Evolutionary conservation across 176 grass and related monocot species (phyloP).

Genomic region (Raddia guianensis): DNA sequence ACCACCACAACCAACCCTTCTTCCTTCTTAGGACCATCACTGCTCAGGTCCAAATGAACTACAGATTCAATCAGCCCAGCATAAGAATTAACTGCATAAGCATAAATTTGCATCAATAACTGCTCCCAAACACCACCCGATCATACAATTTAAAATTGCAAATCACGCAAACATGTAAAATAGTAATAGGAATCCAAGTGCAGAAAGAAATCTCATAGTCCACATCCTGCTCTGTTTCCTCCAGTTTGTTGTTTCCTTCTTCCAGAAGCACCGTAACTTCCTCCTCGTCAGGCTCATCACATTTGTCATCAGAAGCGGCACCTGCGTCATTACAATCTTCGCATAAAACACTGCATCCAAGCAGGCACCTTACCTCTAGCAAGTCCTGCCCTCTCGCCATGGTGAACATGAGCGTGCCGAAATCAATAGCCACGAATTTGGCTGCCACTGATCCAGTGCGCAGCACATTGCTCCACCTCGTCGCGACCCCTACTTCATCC

Average conservation of each 20-base stretch:
- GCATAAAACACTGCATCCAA: background rate
- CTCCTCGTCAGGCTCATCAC: slow-evolving; percentile 32
- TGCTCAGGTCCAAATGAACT: background rate
- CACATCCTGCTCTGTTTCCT: slow-evolving; percentile 38
- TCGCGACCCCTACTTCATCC: too few relatives aligned
- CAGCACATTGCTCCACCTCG: too few relatives aligned
- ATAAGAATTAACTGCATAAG: slow-evolving; percentile 40
- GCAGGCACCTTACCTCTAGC: too few relatives aligned
- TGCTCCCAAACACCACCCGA: background rate
- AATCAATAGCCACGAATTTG: too few relatives aligned
- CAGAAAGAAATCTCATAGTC: slow-evolving; percentile 32
- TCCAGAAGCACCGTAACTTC: slow-evolving; percentile 25
- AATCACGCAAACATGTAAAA: background rate
- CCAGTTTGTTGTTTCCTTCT: slow-evolving; percentile 24
- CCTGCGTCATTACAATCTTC: slow-evolving; percentile 2
- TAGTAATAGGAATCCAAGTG: background rate
- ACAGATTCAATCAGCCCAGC: too few relatives aligned
- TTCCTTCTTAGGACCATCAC: slow-evolving; percentile 19
- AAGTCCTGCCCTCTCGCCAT: too few relatives aligned
- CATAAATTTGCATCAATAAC: slow-evolving; percentile 4
- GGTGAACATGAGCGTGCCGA: too few relatives aligned
- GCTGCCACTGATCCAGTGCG: too few relatives aligned
- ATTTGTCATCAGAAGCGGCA: slow-evolving; percentile 29
- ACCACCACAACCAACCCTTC: background rate
- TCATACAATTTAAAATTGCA: background rate